Percentiles rank a stretch among this genome's conserved stretches.
Conservation (phyloP, 1,284 basidiomycete species). For the Ceraceosorus bombacis region DNA sequence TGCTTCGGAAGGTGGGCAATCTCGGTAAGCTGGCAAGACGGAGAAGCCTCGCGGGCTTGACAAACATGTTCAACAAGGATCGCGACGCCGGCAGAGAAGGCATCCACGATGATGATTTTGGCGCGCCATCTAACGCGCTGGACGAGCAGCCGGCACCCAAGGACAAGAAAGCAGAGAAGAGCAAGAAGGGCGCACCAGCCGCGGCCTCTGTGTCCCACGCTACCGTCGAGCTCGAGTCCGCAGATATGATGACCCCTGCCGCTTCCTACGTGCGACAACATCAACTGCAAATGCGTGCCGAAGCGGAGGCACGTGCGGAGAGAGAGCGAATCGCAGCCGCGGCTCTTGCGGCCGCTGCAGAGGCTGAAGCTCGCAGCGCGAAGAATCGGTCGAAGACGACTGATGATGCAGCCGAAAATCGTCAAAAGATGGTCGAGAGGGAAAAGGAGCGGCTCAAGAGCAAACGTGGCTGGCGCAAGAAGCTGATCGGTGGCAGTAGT, state of each 20-base stretch:
- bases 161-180: constrained; percentile 48
- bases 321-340: constrained; percentile 47
- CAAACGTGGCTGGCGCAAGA: constrained; percentile 44
- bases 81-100: constrained; percentile 62
- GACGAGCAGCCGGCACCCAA: constrained; percentile 37
- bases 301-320: constrained; percentile 42
- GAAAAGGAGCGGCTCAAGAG: constrained; percentile 49
- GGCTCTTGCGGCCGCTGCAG: constrained; percentile 5
- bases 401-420: constrained; percentile 45
- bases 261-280: constrained; percentile 85
- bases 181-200: constrained; percentile 59
- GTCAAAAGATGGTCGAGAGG: constrained; percentile 52
- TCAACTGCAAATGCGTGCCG: constrained; percentile 58
- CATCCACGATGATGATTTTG: constrained; percentile 55
- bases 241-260: constrained; percentile 75
- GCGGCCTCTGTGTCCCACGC: constrained; percentile 73
- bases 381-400: constrained; percentile 51
- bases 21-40: constrained; percentile 84
- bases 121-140: constrained; percentile 50
- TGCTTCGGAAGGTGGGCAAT: constrained; percentile 92
- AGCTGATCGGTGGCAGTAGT: constrained; percentile 47
- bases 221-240: constrained; percentile 71
- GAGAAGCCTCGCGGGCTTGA: constrained; percentile 82
- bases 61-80: constrained; percentile 61
- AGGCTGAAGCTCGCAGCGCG: constrained; percentile 19